Percentiles rank a stretch among this genome's conserved stretches.
Evolutionary conservation across 192 early-diverging fungal genomes (phyloP).

Genomic region (Coemansia sp.): DNA sequence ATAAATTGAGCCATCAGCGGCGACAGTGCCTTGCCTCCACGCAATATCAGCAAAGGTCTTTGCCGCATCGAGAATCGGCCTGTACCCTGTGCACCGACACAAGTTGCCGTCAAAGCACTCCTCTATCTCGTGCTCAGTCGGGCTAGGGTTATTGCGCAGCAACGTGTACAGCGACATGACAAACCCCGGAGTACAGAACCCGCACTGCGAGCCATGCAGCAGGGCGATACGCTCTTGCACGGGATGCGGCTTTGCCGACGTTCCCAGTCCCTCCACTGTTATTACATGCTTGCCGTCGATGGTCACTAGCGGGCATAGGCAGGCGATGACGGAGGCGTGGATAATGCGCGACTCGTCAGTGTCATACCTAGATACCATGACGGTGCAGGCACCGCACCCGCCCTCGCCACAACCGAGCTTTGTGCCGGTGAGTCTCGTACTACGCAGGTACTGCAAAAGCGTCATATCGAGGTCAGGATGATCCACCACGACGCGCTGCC

Average conservation of each 20-base stretch:
- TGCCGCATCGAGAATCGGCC: conserved; percentile 83
- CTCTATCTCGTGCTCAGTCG: conserved; percentile 72
- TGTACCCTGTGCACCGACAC: conserved; percentile 89
- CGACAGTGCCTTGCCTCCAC: conserved; percentile 36
- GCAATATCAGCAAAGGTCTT: conserved; percentile 61
- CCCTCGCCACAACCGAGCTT: conserved; percentile 84
- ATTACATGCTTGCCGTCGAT: conserved; percentile 80
- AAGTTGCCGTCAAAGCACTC: conserved; percentile 85
- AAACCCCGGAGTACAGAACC: conserved; percentile 90
- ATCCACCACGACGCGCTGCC: conserved; percentile 52
- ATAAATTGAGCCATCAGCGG: conserved; percentile 13
- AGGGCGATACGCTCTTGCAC: conserved; percentile 73
- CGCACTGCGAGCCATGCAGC: conserved; percentile 83
- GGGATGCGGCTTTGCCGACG: conserved; percentile 65
- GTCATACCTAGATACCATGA: conserved; percentile 67
- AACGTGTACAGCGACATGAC: conserved; percentile 84
- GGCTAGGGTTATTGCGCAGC: conserved; percentile 67
- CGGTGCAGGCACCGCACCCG: conserved; percentile 79
- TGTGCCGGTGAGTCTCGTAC: conserved; percentile 65
- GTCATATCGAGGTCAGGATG: conserved; percentile 64
- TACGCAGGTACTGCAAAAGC: conserved; percentile 65
- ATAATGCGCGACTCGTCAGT: conserved; percentile 34
- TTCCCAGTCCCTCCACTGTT: conserved; percentile 79
- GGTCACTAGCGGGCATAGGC: conserved; percentile 68
- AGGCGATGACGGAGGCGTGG: conserved; percentile 62